phyloP scores from a whole-genome alignment of 768 basidiomycete species.

The Podaxis sp. region DNA sequence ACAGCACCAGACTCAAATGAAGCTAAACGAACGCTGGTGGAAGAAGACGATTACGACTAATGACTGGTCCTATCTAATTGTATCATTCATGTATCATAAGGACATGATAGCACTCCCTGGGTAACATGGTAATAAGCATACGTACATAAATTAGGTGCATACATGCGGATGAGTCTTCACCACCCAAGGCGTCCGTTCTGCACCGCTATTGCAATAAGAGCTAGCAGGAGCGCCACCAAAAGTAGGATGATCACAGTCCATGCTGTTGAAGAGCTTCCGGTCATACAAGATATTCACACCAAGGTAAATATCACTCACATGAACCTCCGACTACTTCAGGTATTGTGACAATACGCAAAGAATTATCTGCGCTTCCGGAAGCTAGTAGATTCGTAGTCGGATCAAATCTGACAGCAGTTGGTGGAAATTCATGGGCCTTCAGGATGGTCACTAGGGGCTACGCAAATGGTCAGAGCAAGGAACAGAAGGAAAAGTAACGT shows the following conservation, averaged over 20 bases:
- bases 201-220: slow-evolving; percentile 41
- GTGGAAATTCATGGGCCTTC: slow-evolving; percentile 93
- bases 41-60: slow-evolving; percentile 86
- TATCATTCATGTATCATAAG: slow-evolving; percentile 18
- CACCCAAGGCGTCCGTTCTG: slow-evolving; percentile 23
- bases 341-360: slow-evolving; percentile 64
- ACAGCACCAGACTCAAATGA: slow-evolving; percentile 53
- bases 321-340: slow-evolving; percentile 39
- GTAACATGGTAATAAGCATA: slow-evolving; percentile 18
- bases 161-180: background rate
- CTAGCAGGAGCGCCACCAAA: slow-evolving; percentile 39
- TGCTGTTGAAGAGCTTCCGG: slow-evolving; percentile 23
- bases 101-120: slow-evolving; percentile 15
- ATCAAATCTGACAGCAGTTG: slow-evolving; percentile 88
- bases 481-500: background rate
- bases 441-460: slow-evolving; percentile 87
- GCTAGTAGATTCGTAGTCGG: slow-evolving; percentile 77
- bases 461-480: background rate
- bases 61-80: background rate
- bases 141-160: slow-evolving; percentile 10
- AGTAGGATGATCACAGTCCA: slow-evolving; percentile 39
- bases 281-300: slow-evolving; percentile 11
- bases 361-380: slow-evolving; percentile 90
- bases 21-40: slow-evolving; percentile 75
- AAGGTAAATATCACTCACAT: slow-evolving; percentile 40